These are phyloP conservation scores for Globisporangium solare DNA, from an alignment of 352 stramenopile genomes.

Conservation along the genomic window DNA sequence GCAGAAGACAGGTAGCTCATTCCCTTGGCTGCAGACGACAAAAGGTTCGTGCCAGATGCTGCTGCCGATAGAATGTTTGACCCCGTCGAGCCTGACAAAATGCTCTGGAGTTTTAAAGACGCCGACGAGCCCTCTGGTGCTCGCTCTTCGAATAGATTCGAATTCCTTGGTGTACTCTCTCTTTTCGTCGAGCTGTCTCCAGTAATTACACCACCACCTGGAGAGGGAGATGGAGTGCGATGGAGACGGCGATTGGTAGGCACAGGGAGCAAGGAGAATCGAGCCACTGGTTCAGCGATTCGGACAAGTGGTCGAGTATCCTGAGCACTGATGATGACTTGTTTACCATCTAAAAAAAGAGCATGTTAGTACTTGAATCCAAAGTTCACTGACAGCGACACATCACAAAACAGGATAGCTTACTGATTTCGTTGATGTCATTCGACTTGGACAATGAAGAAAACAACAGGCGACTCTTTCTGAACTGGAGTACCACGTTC, in stretches of 20 bases:
- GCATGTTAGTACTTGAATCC: conserved; percentile 3
- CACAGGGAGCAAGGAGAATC: conserved; percentile 78
- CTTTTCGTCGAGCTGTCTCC: conserved; percentile 24
- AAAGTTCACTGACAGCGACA: neutral
- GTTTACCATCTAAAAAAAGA: conserved; percentile 57
- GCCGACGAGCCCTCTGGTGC: conserved; percentile 21
- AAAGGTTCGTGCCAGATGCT: conserved; percentile 50
- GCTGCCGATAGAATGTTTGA: conserved; percentile 67
- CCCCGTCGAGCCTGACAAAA: conserved; percentile 58
- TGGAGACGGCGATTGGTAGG: conserved; percentile 55
- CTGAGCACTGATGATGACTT: conserved; percentile 60
- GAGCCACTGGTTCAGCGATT: conserved; percentile 68
- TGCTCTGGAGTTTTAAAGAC: conserved; percentile 54
- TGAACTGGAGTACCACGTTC: conserved; percentile 84
- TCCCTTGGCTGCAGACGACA: conserved; percentile 71
- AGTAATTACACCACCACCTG: conserved; percentile 1
- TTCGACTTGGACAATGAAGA: conserved; percentile 79
- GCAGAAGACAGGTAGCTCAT: conserved; percentile 81
- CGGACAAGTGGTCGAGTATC: conserved; percentile 62
- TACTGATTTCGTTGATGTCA: conserved; percentile 85
- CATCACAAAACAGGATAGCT: conserved; percentile 13
- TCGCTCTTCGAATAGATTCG: conserved; percentile 38
- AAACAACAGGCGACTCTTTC: conserved; percentile 81
- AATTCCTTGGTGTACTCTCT: conserved; percentile 26
- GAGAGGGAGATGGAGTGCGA: conserved; percentile 24